Base-by-base conservation (phyloP, 176 grass and related monocot genomes). In the Oryza meridionalis region DNA sequence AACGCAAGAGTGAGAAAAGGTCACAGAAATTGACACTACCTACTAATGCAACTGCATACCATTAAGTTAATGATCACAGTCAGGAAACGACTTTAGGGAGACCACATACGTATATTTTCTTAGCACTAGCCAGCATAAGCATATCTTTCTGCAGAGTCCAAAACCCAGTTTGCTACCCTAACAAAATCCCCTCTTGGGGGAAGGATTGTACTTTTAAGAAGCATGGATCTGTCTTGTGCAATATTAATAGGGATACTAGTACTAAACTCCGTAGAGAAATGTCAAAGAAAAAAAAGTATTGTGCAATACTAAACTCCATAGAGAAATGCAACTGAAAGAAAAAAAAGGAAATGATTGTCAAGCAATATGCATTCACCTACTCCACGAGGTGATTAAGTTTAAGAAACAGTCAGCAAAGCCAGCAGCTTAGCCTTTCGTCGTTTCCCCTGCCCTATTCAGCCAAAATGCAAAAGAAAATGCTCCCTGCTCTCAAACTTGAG, bases 361-460 rank as follows among this genome's bases (percentile, higher is more conserved):
- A 70, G 45, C 69, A 66, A 72, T 50, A 72, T 50, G 43, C 21
- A 49, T 6, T 16, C 62, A 75, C 70, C 77, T 33, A 81, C 53
- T 45, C 84, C 77, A 58, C 69, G 63, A 75, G 77, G 10, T 74
- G 72, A 16, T 53, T 66, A 65, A 37, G 13, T 50, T 77, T 27
- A 73, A 43, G 69, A 16, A 7, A 10, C 32, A 45, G 17, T 33
- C 70, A 33, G 33, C 77, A 68, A 73, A 75, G 68, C 46, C 62
- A 68, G 74, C 77, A 38, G 24, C 69, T 51, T 80, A 78, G 32
- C 69, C 12, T 6, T 74, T 81, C 38, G 69, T 75, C 70, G 15
- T 26, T 32, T 68, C 22, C 29, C 49, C 17, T 26, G 9, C 17
- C 7, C 7, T 43, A 38, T 27, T 19, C 11, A 25, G 16, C 29